Conservation (phyloP, 1,284 basidiomycete genomes). For the Rhodotorula sp. region DNA sequence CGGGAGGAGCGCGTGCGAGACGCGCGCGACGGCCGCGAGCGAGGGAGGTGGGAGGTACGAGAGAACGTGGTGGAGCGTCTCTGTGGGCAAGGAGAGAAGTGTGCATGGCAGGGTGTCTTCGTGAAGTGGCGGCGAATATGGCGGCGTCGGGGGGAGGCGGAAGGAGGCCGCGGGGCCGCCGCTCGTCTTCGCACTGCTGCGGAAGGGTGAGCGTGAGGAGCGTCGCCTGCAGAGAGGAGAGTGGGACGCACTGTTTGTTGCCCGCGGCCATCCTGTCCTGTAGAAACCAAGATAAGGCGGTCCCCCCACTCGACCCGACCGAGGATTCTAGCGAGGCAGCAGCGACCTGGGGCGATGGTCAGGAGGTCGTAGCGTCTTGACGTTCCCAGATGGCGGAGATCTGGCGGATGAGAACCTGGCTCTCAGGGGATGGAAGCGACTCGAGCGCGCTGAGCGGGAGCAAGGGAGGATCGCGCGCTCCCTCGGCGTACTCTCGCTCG, state of each 20-base stretch:
- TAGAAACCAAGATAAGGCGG: not conserved
- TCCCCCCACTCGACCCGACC: not conserved
- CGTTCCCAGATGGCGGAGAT: not conserved
- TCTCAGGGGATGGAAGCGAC: not conserved
- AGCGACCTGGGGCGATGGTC: not conserved
- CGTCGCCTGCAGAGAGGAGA: not conserved
- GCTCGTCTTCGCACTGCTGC: not conserved
- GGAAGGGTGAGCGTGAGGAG: not conserved
- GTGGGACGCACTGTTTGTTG: not conserved
- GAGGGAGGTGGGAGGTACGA: slow-evolving; percentile 1
- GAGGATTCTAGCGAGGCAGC: not conserved
- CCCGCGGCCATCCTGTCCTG: not conserved
- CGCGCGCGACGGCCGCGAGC: slow-evolving; percentile 11
- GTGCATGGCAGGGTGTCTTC: too few relatives aligned
- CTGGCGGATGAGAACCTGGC: not conserved
- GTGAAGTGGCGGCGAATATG: not conserved
- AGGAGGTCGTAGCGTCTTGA: rapidly evolving
- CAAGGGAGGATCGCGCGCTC: too few relatives aligned
- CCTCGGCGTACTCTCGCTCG: not conserved
- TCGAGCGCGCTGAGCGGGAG: too few relatives aligned
- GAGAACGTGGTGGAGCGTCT: slow-evolving; percentile 15
- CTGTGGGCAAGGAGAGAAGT: slow-evolving; percentile 12
- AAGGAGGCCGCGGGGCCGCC: not conserved
- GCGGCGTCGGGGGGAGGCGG: not conserved
- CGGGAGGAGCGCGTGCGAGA: slow-evolving; percentile 4